phyloP scores from a whole-genome alignment of 768 basidiomycete genomes.

The Leccinum arenicola region DNA sequence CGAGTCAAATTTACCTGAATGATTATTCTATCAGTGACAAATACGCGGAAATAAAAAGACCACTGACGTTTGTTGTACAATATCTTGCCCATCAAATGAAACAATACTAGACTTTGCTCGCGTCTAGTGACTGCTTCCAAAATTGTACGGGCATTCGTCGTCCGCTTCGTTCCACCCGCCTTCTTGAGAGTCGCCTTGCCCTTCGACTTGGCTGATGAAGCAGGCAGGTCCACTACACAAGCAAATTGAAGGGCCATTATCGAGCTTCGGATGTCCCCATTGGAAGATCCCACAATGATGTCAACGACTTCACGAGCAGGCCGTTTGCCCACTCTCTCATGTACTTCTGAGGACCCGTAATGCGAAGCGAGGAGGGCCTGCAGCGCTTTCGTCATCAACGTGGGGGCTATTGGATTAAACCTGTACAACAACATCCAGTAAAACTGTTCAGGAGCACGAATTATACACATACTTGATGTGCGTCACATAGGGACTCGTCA shows the following conservation, averaged over 20 bases:
- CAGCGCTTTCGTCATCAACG: conserved; percentile 78
- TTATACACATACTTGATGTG: conserved; percentile 62
- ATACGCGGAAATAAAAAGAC: background rate
- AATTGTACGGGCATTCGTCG: conserved; percentile 33
- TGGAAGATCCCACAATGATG: conserved; percentile 70
- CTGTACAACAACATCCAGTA: conserved; percentile 37
- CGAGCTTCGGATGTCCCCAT: conserved; percentile 91
- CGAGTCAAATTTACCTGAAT: conserved; percentile 72
- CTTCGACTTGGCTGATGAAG: conserved; percentile 15
- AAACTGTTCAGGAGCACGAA: background rate
- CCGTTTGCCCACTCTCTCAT: conserved; percentile 20
- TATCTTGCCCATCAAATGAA: conserved; percentile 91
- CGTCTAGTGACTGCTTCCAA: conserved; percentile 76
- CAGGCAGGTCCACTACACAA: conserved; percentile 44
- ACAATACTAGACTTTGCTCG: conserved; percentile 84
- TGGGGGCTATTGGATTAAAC: conserved; percentile 90
- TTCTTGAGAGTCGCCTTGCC: conserved; percentile 34
- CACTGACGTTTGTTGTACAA: conserved; percentile 87
- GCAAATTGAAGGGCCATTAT: conserved; percentile 92
- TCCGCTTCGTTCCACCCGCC: conserved; percentile 11
- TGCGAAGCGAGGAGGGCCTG: conserved; percentile 52
- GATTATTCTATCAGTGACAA: conserved; percentile 4
- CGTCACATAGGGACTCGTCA: conserved; percentile 73
- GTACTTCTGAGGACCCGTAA: conserved; percentile 35
- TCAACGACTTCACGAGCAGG: conserved; percentile 71